Conservation (phyloP, 345 rosid species). For the Citropsis articulata region DNA sequence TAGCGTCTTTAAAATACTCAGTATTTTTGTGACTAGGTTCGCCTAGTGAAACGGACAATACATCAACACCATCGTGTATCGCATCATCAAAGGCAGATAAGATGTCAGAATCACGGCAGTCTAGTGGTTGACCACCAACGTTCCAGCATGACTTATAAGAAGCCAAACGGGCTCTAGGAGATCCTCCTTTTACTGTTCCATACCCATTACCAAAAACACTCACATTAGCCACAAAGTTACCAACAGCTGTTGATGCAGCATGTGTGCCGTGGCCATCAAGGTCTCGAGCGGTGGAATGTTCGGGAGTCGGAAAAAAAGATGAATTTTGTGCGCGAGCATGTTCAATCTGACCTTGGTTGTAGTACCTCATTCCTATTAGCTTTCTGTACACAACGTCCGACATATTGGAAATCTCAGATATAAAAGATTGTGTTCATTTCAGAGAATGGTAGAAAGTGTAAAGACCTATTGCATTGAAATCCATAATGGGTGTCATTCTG, state of each 20-base stretch:
- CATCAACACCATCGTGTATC: conserved; percentile 46
- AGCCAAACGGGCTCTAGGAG: conserved; percentile 46
- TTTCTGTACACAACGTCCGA: conserved; percentile 26
- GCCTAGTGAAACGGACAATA: conserved; percentile 40
- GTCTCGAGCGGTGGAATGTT: not conserved
- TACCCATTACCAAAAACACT: conserved; percentile 19
- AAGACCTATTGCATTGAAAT: conserved; percentile 29
- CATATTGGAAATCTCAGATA: too few species aligned
- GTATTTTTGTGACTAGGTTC: conserved; percentile 18
- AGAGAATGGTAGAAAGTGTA: not conserved
- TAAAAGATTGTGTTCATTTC: too few species aligned
- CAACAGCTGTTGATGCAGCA: conserved; percentile 44
- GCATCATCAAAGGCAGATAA: conserved; percentile 40
- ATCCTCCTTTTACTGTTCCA: conserved; percentile 44
- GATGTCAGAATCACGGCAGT: conserved; percentile 41
- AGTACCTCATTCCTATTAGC: conserved; percentile 43
- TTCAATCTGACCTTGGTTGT: conserved; percentile 23
- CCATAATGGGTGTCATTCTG: conserved; percentile 4
- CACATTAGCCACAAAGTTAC: conserved; percentile 25
- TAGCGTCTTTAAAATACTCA: conserved; percentile 24
- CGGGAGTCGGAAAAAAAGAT: not conserved
- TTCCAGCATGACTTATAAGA: conserved; percentile 47
- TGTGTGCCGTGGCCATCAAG: conserved; percentile 45
- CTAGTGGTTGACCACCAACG: not conserved
- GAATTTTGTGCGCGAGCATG: not conserved